Conservation (phyloP, 192 early-diverging fungal genomes). For the Coemansia sp. region DNA sequence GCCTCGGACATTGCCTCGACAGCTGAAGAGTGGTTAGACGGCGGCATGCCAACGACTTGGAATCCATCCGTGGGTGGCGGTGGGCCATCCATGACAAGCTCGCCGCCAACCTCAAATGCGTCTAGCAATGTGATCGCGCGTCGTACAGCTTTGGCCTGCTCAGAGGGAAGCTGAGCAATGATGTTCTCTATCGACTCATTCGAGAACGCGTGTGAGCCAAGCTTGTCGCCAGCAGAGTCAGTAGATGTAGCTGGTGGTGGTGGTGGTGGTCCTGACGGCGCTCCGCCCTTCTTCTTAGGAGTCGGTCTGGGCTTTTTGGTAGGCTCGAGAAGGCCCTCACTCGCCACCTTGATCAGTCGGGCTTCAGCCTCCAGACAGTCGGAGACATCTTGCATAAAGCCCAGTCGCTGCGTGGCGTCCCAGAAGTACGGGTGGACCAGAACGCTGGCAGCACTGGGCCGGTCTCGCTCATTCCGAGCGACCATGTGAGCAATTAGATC, state of each 20-base stretch:
- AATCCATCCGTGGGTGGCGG: conserved; percentile 47
- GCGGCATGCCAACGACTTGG: conserved; percentile 49
- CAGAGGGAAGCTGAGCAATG: conserved; percentile 42
- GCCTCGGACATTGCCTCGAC: conserved; percentile 36
- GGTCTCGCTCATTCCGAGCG: conserved; percentile 71
- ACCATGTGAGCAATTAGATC: conserved; percentile 95
- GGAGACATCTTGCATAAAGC: conserved; percentile 93
- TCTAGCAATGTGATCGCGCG: conserved; percentile 50
- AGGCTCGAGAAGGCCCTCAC: conserved; percentile 36
- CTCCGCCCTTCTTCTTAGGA: conserved; percentile 42
- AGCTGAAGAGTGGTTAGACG: conserved; percentile 23
- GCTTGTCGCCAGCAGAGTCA: not conserved
- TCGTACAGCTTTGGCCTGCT: conserved; percentile 50
- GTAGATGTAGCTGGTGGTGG: not conserved
- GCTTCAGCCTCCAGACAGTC: conserved; percentile 93
- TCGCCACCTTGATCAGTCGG: conserved; percentile 55
- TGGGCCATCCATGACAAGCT: conserved; percentile 50
- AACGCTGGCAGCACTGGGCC: conserved; percentile 76
- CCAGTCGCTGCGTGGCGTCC: conserved; percentile 79
- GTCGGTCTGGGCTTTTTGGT: conserved; percentile 30
- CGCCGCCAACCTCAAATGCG: conserved; percentile 47
- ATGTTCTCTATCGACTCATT: conserved; percentile 49
- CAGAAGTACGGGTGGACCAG: conserved; percentile 97
- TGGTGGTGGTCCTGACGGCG: not conserved
- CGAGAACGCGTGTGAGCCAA: conserved; percentile 36